Evolutionary conservation across 768 basidiomycete species (phyloP), one percentile per base, ranked within the genome.

Genomic region (Leccinum subgranulosum): DNA sequence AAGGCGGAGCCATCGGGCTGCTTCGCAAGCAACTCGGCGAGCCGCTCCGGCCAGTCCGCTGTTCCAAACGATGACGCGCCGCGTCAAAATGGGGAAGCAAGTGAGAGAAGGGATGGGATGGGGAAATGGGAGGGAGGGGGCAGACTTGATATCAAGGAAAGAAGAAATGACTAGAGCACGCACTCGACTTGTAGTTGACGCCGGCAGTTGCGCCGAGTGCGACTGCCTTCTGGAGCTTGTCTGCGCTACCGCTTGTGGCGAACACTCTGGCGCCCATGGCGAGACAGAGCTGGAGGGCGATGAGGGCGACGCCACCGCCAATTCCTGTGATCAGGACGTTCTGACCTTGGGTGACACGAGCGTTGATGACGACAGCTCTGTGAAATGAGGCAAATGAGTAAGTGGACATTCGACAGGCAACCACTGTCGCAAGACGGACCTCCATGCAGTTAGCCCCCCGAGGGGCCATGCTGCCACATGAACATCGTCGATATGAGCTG

Each of bases 261-360:
- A 86, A 94, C 17, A 93, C 90, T 36, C 81, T 81, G 1, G 89
- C 87, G 33, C 92, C 89, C 54, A 79, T 80, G 0, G 88, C 90
- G 4, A 92, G 64, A 67, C 85, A 88, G 9, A 93, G 71, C 69
- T 94, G 92, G 59, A 93, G 72, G 0, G 88, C 85, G 45, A 84
- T 64, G 28, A 94, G 76, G 0, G 92, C 92, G 39, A 94, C 92
- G 12, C 92, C 92, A 23, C 92, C 92, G 21, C 91, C 90, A 43
- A 89, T 83, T 17, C 90, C 90, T 0, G 89, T 90, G 57, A 94
- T 86, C 47, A 94, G 81, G 39, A 94, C 78, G 53, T 86, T 87
- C 39, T 92, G 83, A 7, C 84, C 89, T 14, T 73, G 64, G 53
- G 81, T 59, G 14, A 91, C 84, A 4, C 77, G 69, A 0, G 83